phyloP scores from a whole-genome alignment of 495 filamentous ascomycete genomes.

The Neurospora sp. region DNA sequence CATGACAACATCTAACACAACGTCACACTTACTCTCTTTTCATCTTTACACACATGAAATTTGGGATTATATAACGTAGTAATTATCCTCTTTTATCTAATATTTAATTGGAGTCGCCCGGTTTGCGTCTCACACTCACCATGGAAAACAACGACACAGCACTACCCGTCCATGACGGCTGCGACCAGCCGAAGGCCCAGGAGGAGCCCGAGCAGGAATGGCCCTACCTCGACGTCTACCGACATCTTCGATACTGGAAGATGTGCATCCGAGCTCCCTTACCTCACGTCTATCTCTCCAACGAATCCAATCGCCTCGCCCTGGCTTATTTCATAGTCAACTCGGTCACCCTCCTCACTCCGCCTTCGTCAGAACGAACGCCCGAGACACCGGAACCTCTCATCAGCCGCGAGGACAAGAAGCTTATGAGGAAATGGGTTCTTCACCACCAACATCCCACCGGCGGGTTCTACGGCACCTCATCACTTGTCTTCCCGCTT shows the following conservation, averaged over 20 bases:
- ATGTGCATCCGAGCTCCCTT: conserved; percentile 77
- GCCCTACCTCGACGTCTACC: conserved; percentile 52
- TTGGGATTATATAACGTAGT: neutral
- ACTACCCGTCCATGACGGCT: neutral
- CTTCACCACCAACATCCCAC: conserved; percentile 75
- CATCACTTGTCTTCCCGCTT: conserved; percentile 36
- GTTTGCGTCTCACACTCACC: neutral
- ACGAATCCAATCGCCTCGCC: conserved; percentile 81
- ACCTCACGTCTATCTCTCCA: conserved; percentile 69
- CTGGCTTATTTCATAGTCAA: conserved; percentile 72
- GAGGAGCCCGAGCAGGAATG: conserved; percentile 1
- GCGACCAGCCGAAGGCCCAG: neutral
- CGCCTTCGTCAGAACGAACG: conserved; percentile 10
- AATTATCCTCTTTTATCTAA: neutral
- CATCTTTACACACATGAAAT: neutral
- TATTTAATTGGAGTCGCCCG: neutral
- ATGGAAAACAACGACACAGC: neutral
- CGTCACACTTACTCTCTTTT: neutral
- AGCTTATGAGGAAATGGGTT: conserved; percentile 31
- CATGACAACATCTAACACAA: neutral
- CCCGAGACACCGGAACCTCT: conserved; percentile 16
- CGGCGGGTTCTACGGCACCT: conserved; percentile 68
- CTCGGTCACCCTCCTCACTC: conserved; percentile 35
- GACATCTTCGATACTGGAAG: conserved; percentile 87
- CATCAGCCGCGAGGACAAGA: conserved; percentile 25